Evolutionary conservation across 805 yeast genomes (phyloP).

Genomic region (Yamadazyma sp.): DNA sequence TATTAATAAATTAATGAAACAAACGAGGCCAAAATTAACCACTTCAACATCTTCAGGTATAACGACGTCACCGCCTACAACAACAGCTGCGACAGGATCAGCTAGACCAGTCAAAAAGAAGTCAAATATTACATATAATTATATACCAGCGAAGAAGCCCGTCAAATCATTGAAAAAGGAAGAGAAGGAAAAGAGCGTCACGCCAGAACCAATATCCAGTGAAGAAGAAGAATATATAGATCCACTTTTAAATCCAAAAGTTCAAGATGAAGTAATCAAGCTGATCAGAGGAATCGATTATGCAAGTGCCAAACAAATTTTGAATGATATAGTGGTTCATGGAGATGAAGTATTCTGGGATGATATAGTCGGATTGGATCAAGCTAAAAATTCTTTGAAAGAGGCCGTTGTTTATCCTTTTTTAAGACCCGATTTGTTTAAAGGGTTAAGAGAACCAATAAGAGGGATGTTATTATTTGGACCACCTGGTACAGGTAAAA

Average conservation of each 20-base stretch:
- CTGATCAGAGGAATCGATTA: slow-evolving; percentile 72
- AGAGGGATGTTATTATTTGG: slow-evolving; percentile 96
- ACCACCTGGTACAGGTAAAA: slow-evolving; percentile 99
- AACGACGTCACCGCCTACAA: slow-evolving; percentile 2
- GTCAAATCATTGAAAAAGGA: slow-evolving; percentile 1
- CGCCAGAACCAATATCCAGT: slow-evolving; percentile 7
- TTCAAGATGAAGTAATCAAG: slow-evolving; percentile 39
- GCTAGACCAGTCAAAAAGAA: slow-evolving; percentile 14
- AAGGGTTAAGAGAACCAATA: slow-evolving; percentile 90
- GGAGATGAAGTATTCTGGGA: slow-evolving; percentile 95
- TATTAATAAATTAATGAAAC: slow-evolving; percentile 29
- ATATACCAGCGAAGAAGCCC: slow-evolving; percentile 18
- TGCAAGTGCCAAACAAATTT: slow-evolving; percentile 73
- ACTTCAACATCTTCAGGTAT: slow-evolving; percentile 8
- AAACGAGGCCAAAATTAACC: slow-evolving; percentile 7
- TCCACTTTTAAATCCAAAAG: slow-evolving; percentile 19
- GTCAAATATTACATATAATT: slow-evolving; percentile 32
- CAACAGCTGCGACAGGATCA: background rate
- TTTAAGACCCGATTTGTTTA: slow-evolving; percentile 86
- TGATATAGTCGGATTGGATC: slow-evolving; percentile 87
- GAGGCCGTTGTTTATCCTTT: slow-evolving; percentile 97
- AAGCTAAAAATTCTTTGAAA: slow-evolving; percentile 84
- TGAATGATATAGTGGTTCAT: slow-evolving; percentile 81
- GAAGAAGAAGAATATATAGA: slow-evolving; percentile 26
- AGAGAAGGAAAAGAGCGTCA: slow-evolving; percentile 1